Evolutionary conservation across 1,284 basidiomycete species (phyloP), one percentile per base, ranked within the genome.

Genomic region (Apiotrichum domesticum): DNA sequence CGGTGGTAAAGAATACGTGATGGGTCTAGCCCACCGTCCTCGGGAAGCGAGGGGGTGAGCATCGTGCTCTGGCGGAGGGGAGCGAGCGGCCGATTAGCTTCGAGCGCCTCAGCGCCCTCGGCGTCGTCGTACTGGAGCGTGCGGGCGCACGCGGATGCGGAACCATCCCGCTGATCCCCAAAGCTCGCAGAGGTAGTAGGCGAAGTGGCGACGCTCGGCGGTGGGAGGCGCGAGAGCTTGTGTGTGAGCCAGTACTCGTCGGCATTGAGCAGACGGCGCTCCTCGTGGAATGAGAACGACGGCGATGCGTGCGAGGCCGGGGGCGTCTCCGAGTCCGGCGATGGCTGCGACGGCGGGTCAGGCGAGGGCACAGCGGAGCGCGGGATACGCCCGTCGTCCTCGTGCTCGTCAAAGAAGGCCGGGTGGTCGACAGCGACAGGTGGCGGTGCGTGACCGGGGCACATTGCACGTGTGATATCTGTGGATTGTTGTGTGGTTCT

Each of bases 221-320:
- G 73, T 3, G 71, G 73, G 0, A 73, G 65, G 45, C 73, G 65
- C 29, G 72, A 63, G 14, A 75, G 61, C 54, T 73, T 67, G 61
- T 76, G 74, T 0, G 74, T 69, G 29, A 77, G 60, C 66, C 71
- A 77, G 40, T 73, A 73, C 58, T 74, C 74, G 62, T 75, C 74
- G 52, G 72, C 65, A 54, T 72, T 63, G 54, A 73, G 71, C 14
- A 75, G 59, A 41, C 75, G 62, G 11, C 70, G 61, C 48, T 75
- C 70, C 55, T 76, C 71, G 59, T 77, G 75, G 52, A 76, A 77
- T 46, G 72, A 69, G 60, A 77, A 77, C 1, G 73, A 70, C n/a
- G 75, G 74, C 8, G 74, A 75, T 5, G 62, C 48, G 52, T 65
- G 64, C 46, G 52, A 54, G 49, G 45, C 52, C 6, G 55, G 57